Evolutionary conservation across 2,329 filamentous ascomycete species (phyloP), one percentile per base, ranked within the genome.

Genomic region (Hypoxylon sp.): DNA sequence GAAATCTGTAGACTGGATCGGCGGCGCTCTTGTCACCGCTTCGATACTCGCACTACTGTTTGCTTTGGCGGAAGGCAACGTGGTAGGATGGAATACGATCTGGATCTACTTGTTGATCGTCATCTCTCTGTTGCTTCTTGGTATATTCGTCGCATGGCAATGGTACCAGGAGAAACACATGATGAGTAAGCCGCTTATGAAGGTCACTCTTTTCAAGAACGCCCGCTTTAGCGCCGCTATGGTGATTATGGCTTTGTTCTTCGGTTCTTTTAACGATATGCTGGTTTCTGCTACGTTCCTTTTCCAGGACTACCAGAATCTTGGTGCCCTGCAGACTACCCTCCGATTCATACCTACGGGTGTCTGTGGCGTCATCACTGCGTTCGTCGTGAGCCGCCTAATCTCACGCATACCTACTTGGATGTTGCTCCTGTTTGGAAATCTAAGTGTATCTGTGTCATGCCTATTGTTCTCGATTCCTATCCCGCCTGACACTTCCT

Each of bases 281-380:
- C 79, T 91, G 41, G 82, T 92, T 66, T 91, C 86, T 72, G 86
- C 89, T 1, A 93, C 90, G 3, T 92, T 90, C 77, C 91, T 87
- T 78, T 92, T 87, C 78, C 90, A 93, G 77, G 85, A 90, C 69
- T 92, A 86, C 75, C 89, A 90, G 72, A 86, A 84, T 0, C 82
- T 89, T 1, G 84, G 82, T 0, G 82, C 89, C 0, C 80, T 92
- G n/a, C 85, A 91, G 69, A 92, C 90, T 0, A 91, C 89, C 11
- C 76, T 92, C 7, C 87, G 89, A 2, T 93, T 92, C 75, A 82
- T 93, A 7, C 90, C 90, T 0, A 90, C 87, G 0, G 90, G 90
- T 9, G 81, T 90, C 0, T 82, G 82, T 6, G 90, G 90, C 5
- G 76, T 87, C 3, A 69, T 88, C n/a, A 86, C 87, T 0, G 87